Evolutionary conservation across 176 grass and related monocot species (phyloP), one percentile per base, ranked within the genome.

Genomic region (Avena atlantica): DNA sequence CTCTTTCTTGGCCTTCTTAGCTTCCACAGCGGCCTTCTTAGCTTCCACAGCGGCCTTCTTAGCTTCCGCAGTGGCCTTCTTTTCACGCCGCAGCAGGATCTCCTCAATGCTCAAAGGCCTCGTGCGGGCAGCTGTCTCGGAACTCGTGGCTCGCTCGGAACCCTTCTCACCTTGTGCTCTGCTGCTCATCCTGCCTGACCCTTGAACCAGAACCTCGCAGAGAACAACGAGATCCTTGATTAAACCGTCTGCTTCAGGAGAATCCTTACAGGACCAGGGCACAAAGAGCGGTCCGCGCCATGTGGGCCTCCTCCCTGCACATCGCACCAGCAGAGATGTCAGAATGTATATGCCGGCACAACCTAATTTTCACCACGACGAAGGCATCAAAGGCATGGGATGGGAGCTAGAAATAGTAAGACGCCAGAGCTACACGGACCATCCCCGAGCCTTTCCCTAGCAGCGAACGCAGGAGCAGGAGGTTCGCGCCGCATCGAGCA

Each of bases 91-190:
- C 72, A 88, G 79, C 89, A 99, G 88, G 31, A 99, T 97, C 66
- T 99, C 94, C 37, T 99, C 85, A 79, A 93, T 91, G 89, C 92
- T 94, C 61, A 94, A 15, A 93, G 97, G 94, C 58, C 97, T 87
- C 62, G 97, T 99, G 48, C 97, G 90, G 8, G 97, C 97, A 78
- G 97, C 79, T 17, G 94, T 94, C 40, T 92, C 94, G 49, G 85
- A 89, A 40, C 86, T 76, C 37, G 61, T 51, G 70, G 45, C 61
- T 81, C 45, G 84, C 75, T 75, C 73, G 49, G 71, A 79, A 24
- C 84, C 86, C 45, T 53, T 70, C 70, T 88, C 65, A 61, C 66
- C 80, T 51, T 84, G 64, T 42, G 71, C 82, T 83, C 80, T 96
- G 63, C 73, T 92, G 71, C 83, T 90, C 97, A 97, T 99, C 52